These are phyloP conservation scores for Fistulinella cinereoalba DNA, from an alignment of 1,284 basidiomycete genomes.

Conservation along the genomic window DNA sequence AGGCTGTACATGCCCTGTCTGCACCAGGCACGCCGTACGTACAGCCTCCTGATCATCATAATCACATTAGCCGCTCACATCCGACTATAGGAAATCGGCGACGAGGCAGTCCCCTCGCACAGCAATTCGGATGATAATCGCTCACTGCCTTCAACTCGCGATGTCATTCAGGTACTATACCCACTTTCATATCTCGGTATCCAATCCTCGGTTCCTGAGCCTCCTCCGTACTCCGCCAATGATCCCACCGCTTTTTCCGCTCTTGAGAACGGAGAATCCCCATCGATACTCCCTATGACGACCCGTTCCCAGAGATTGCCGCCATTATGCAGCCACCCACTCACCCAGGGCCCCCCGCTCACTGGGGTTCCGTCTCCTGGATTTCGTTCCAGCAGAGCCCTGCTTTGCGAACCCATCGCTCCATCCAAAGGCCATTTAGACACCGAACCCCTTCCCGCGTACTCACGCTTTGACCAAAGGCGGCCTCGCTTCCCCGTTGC, in stretches of 20 bases:
- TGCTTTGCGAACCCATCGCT: conserved; percentile 1
- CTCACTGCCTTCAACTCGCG: conserved; percentile 19
- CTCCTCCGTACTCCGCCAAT: conserved; percentile 22
- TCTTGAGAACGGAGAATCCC: background rate
- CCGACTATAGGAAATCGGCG: background rate
- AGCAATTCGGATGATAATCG: background rate
- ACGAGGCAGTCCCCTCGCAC: background rate
- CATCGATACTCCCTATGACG: background rate
- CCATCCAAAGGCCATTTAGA: background rate
- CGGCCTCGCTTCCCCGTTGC: conserved; percentile 15
- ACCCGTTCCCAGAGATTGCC: background rate
- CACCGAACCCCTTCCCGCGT: conserved; percentile 19
- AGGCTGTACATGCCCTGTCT: conserved; percentile 9
- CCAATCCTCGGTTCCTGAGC: conserved; percentile 10
- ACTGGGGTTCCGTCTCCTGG: conserved; percentile 19
- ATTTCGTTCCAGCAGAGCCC: background rate
- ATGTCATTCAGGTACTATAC: conserved; percentile 28
- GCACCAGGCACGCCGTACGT: conserved; percentile 10
- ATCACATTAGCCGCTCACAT: background rate
- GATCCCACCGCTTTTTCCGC: background rate
- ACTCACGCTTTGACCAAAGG: conserved; percentile 25
- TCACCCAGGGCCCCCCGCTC: conserved; percentile 12
- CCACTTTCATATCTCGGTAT: conserved; percentile 16
- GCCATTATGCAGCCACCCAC: conserved; percentile 5
- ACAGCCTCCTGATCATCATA: background rate